phyloP scores from a whole-genome alignment of 1,139 yeast species.

The Geotrichum fermentans region DNA sequence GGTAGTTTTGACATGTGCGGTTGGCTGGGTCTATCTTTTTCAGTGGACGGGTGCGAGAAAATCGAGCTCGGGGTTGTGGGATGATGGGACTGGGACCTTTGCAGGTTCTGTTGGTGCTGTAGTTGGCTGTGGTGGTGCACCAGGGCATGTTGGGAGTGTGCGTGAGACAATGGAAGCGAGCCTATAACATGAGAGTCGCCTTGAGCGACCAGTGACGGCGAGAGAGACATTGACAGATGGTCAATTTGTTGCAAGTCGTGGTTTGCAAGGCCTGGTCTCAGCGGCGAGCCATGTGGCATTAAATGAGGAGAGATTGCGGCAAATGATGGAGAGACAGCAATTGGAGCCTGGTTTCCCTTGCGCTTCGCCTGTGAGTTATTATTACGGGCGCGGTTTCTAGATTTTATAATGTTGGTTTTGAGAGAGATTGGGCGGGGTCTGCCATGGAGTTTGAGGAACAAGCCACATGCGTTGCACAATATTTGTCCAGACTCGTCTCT shows the following conservation, averaged over 20 bases:
- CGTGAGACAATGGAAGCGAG: not conserved
- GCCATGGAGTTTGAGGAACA: constrained; percentile 83
- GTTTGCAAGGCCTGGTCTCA: constrained; percentile 21
- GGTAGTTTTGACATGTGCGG: too few species aligned
- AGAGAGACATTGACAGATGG: constrained; percentile 19
- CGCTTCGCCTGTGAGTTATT: constrained; percentile 13
- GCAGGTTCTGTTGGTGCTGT: constrained; percentile 18
- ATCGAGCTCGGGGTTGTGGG: constrained; percentile 18
- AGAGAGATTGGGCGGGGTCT: constrained; percentile 85
- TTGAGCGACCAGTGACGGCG: not conserved
- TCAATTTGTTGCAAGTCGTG: constrained; percentile 15
- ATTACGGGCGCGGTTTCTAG: constrained; percentile 60
- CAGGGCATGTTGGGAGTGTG: not conserved
- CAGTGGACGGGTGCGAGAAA: constrained; percentile 12
- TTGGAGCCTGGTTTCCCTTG: constrained; percentile 22
- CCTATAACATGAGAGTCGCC: constrained; percentile 3
- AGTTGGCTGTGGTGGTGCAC: constrained; percentile 16
- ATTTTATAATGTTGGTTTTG: constrained; percentile 86
- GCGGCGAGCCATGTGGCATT: constrained; percentile 25
- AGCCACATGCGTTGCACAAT: constrained; percentile 89
- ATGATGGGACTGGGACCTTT: constrained; percentile 4
- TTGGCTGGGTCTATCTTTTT: constrained; percentile 1
- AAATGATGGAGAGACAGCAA: constrained; percentile 26
- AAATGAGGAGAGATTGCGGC: constrained; percentile 26
- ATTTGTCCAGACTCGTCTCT: constrained; percentile 91